Base-by-base conservation (phyloP, 345 rosid genomes). In the Cardiospermum halicacabum region DNA sequence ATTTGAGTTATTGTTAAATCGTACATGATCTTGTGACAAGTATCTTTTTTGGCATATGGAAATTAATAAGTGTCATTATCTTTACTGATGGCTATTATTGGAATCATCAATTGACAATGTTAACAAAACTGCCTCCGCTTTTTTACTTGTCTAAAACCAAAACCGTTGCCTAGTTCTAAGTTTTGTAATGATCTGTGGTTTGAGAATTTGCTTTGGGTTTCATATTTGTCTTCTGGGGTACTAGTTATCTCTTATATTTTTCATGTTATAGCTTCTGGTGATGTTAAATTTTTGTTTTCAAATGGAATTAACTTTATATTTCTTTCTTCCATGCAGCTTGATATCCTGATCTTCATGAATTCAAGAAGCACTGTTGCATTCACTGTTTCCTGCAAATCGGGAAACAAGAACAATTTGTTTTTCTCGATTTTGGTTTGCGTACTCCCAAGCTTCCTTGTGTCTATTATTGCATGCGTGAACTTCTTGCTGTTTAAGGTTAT, bases 351-450 rank as follows among this genome's bases (percentile, higher is more conserved):
- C 80, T 79, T 79, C 73, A 82, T 79, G 83, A 82, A 70, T 79
- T 76, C 86, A 74, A 82, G 53, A 65, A 70, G 75, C 68, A 47
- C 77, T 77, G 84, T 68, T 68, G 69, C 78, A 77, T 72, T 74
- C 54, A 64, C 78, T 45, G 86, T 79, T 82, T 82, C 86, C 86
- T 82, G 84, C 86, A 72, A 70, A 56, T 77, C 68, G 81, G 84
- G 84, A 79, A 82, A 80, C 84, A 79, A 77, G 73, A 77, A 50
- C 66, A 24, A 21, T 67, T 72, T 69, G 72, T 72, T 79, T 60
- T 74, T 74, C 81, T 79, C 80, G 86, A 74, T 77, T 65, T 73
- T 82, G 48, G 79, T 73, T 63, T 76, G 83, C 80, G 67, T 77
- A 28, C 75, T 75, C 58, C 80, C 80, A n/a, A 77, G 75, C 68